Evolutionary conservation across 2,329 filamentous ascomycete species (phyloP).

Genomic region (Trichoderma sp.): DNA sequence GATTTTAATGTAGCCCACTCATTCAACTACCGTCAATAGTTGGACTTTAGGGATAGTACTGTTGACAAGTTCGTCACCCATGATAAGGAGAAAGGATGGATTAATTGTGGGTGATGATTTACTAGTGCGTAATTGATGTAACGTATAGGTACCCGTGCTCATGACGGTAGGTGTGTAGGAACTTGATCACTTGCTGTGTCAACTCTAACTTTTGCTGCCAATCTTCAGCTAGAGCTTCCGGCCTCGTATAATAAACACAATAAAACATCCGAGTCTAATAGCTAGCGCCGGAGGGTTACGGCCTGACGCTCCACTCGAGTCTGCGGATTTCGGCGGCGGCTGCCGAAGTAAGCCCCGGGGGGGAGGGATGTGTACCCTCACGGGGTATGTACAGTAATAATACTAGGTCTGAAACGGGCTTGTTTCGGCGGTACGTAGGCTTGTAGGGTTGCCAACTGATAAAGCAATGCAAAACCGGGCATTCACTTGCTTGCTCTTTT

Average conservation of each 20-base stretch:
- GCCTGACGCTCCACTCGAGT: not conserved
- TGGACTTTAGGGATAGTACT: not conserved
- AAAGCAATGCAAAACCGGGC: not conserved
- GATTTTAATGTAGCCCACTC: not conserved
- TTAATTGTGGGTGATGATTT: not conserved
- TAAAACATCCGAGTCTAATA: not conserved
- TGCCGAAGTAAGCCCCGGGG: not conserved
- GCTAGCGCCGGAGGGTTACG: not conserved
- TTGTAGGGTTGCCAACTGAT: not conserved
- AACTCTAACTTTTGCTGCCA: no score
- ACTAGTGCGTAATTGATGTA: not conserved
- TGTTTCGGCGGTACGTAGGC: no score
- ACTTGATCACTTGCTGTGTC: no score
- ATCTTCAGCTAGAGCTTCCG: no score
- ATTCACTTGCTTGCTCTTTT: not conserved
- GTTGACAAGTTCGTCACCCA: not conserved
- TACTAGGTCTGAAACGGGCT: no score
- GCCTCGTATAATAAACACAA: not conserved
- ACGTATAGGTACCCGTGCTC: not conserved
- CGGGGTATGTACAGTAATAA: no score
- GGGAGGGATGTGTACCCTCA: not conserved
- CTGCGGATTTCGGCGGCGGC: not conserved
- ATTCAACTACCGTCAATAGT: not conserved
- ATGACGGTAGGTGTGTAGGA: not conserved
- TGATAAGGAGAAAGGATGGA: not conserved